phyloP scores from a whole-genome alignment of 306 rosid species.

The Quercus ilex region DNA sequence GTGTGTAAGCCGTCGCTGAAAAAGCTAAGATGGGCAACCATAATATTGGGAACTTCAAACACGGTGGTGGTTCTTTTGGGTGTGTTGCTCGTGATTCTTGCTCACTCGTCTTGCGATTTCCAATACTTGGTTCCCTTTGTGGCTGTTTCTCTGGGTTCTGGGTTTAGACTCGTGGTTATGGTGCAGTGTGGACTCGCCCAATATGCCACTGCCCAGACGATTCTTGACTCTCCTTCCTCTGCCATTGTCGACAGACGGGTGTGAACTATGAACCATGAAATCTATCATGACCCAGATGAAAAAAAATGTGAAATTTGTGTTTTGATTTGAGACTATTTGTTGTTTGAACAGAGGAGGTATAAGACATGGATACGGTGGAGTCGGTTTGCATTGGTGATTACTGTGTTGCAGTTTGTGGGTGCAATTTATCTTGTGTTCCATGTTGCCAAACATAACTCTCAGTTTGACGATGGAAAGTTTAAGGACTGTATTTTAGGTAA shows the following conservation, averaged over 20 bases:
- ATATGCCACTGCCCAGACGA: slow-evolving; percentile 50
- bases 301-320: too few species aligned
- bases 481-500: slow-evolving; percentile 57
- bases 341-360: slow-evolving; percentile 45
- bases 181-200: slow-evolving; percentile 60
- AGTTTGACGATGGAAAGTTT: slow-evolving; percentile 4
- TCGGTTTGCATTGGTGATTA: slow-evolving; percentile 43
- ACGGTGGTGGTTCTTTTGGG: slow-evolving; percentile 26
- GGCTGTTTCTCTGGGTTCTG: slow-evolving; percentile 32
- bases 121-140: slow-evolving; percentile 29
- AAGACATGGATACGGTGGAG: slow-evolving; percentile 84
- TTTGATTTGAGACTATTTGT: background rate
- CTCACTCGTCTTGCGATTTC: slow-evolving; percentile 28
- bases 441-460: slow-evolving; percentile 28
- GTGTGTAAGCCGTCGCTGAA: slow-evolving; percentile 13
- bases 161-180: slow-evolving; percentile 43
- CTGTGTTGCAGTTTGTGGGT: slow-evolving; percentile 48
- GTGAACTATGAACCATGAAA: background rate
- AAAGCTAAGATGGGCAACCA: slow-evolving; percentile 30
- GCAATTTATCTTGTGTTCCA: slow-evolving; percentile 54
- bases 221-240: slow-evolving; percentile 33
- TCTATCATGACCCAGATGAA: too few species aligned
- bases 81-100: slow-evolving; percentile 22
- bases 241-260: slow-evolving; percentile 51
- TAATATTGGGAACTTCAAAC: slow-evolving; percentile 37